These are phyloP conservation scores for Scheffersomyces titani DNA, from an alignment of 1,139 yeast genomes.

Conservation along the genomic window DNA sequence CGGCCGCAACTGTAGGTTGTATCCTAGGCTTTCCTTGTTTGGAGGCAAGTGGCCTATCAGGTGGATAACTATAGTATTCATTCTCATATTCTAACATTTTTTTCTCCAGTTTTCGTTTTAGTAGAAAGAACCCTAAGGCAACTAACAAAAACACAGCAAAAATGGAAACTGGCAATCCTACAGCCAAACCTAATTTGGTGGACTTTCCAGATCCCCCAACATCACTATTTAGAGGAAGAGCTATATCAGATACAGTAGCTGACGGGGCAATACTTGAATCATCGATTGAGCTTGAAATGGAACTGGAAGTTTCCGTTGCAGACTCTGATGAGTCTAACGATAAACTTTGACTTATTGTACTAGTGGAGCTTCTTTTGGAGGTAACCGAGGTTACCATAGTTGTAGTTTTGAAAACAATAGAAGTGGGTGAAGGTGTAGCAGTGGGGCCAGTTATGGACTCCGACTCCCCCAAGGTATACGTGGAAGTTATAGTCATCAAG, in stretches of 20 bases:
- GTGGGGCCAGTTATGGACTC: neutral
- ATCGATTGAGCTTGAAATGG: conserved; percentile 3
- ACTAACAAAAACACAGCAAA: conserved; percentile 26
- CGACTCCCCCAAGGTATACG: conserved; percentile 12
- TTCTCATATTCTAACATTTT: conserved; percentile 6
- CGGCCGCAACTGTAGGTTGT: neutral
- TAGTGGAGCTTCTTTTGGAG: neutral
- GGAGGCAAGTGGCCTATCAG: neutral
- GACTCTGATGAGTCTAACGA: neutral
- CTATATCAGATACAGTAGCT: neutral
- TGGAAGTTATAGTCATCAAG: conserved; percentile 20
- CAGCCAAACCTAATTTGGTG: conserved; percentile 37
- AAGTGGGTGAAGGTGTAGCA: neutral
- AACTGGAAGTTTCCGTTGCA: conserved; percentile 2
- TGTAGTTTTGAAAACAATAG: neutral
- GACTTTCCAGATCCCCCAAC: conserved; percentile 6
- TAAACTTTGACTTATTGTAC: neutral
- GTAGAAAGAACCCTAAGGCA: conserved; percentile 21
- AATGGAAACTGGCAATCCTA: conserved; percentile 46
- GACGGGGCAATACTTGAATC: conserved; percentile 8
- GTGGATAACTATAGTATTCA: neutral
- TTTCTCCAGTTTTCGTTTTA: conserved; percentile 14
- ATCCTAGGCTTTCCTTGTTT: neutral
- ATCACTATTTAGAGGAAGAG: neutral
- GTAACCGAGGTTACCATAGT: neutral